Base-by-base conservation (phyloP, 75 land plant species). In the Adiantum capillusveneris region DNA sequence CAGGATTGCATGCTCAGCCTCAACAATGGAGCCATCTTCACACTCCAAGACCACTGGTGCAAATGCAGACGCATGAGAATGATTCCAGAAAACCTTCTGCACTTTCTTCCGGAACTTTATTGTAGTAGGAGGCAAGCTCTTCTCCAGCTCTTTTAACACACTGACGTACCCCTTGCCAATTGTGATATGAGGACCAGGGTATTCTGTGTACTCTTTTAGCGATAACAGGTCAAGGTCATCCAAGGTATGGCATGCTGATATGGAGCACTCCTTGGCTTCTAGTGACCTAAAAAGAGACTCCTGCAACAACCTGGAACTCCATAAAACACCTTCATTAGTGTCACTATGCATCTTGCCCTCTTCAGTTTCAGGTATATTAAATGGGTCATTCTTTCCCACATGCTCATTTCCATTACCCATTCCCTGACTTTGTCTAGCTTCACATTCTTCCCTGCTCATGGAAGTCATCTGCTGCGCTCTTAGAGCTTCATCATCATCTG, bases 1-100 rank as follows among this genome's bases (percentile, higher is more conserved):
- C 12, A 90, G 53, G 22, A 90, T 81, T 0, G 83, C 84, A 60
- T 90, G 96, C 56, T 90, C 96, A 13, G 90, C 91, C 1, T 41
- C 42, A 53, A 74, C 27, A 13, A 44, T 9, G 1, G 81, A 64
- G 1, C 87, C 90, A 27, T 78, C 90, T 14, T 61, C 49, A 42
- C 81, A 83, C 41, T 78, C 73, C 11, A 89, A 31, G 52, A 41
- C 64, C 20, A 89, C 84, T 0, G 94, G 86, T 20, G 53, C 48
- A 11, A 5, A 26, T 17, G 17, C 21, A 6, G 52, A 22, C 19
- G 39, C 31, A 22, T 27, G 34, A 2, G 44, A 48, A 29, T 56
- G 53, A 24, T 49, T 60, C 96, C 96, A 90, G 25, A 70, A 72
- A 44, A 90, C 66, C 56, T 31, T 68, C 0, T 26, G 25, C 1